Base-by-base conservation (phyloP, 2,329 filamentous ascomycete genomes). In the Monosporascus sp. region DNA sequence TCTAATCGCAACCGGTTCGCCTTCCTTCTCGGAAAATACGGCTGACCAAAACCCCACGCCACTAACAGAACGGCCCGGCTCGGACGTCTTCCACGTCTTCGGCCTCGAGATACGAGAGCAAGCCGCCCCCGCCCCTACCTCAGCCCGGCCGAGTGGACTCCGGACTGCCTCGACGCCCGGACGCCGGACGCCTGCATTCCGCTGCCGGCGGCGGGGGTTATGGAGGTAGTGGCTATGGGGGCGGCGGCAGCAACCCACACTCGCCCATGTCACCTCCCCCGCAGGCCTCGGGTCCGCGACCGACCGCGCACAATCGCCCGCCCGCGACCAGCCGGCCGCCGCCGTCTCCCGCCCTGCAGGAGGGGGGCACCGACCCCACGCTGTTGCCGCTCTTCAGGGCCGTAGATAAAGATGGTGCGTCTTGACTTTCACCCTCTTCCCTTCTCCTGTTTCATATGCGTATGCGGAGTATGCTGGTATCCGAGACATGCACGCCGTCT, bases 381-480 rank as follows among this genome's bases (percentile, higher is more conserved):
- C 79, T 99, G 19, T 84, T 91, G 69, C 89, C 89, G 4, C 78
- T 97, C 26, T 99, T 97, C 74, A 82, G 89, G 56, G 91, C 91
- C 1, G 93, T 97, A 16, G 95, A 99, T 73, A 92, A 90, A 67
- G 81, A 90, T 71, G 80, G 88, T 88, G 74, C 62, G 76, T 72
- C 47, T 22, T 45, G 20, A 19, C 47, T 44, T 31, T 17, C 19
- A 14, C 24, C 11, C n/a, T 20, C 26, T 22, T 8, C 31, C 41
- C 11, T 26, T 24, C 14, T 26, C 27, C 17, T 19, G 5, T 38
- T 19, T 24, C 8, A 7, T 40, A 17, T 45, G 20, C 47, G 7
- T 17, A 35, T 35, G 31, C 31, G 31, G 31, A 35, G 31, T 35
- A 14, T 35, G 31, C 31, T 35, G 31, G 31, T 5, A 35, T 14